These are phyloP conservation scores for Purshia tridentata DNA, from an alignment of 306 rosid genomes.

Conservation along the genomic window DNA sequence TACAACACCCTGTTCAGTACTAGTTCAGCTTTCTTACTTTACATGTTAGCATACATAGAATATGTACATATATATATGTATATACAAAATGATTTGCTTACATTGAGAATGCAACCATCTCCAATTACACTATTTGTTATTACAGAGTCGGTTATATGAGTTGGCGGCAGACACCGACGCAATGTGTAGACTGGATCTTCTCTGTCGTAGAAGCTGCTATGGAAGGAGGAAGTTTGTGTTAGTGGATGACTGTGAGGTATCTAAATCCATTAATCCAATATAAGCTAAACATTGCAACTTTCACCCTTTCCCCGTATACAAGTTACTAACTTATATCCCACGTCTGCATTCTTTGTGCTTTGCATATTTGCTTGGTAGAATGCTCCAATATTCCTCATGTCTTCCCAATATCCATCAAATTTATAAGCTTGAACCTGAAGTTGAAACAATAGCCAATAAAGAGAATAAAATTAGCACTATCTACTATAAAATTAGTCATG, in stretches of 20 bases:
- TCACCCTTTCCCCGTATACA: constrained; percentile 10
- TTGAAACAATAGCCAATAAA: no score
- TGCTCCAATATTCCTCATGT: constrained; percentile 41
- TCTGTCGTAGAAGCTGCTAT: constrained; percentile 32
- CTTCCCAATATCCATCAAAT: constrained; percentile 45
- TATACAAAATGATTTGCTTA: constrained; percentile 20
- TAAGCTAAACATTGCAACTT: background rate
- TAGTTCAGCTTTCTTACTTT: background rate
- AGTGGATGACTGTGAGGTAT: constrained; percentile 1
- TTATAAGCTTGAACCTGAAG: constrained; percentile 31
- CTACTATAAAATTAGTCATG: no score
- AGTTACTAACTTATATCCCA: constrained; percentile 29
- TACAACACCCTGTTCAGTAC: background rate
- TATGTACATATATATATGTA: no score
- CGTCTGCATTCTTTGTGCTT: constrained; percentile 25
- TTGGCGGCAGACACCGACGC: constrained; percentile 41
- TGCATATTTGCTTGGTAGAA: constrained; percentile 45
- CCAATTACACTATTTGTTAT: constrained; percentile 42
- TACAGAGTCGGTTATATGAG: constrained; percentile 23
- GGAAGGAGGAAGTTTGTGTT: constrained; percentile 17
- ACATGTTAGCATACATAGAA: no score
- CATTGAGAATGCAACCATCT: constrained; percentile 45
- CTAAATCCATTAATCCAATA: background rate
- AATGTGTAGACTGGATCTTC: constrained; percentile 34
- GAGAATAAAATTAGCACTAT: no score